Evolutionary conservation across 2,329 filamentous ascomycete species (phyloP), one percentile per base, ranked within the genome.

Genomic region (Nakataea oryzae): DNA sequence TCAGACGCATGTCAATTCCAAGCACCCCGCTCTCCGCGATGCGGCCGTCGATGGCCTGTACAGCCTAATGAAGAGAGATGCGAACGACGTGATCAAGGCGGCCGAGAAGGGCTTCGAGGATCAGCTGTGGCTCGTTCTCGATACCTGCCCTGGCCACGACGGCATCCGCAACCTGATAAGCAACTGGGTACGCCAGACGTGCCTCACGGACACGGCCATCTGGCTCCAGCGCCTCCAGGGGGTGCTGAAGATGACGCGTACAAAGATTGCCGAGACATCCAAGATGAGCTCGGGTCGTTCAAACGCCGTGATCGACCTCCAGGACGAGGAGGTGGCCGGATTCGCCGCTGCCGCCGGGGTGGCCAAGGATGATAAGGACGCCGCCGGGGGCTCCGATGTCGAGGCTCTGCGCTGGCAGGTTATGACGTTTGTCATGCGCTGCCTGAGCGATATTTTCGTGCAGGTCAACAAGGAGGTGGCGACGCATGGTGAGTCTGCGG

Each of bases 321-420:
- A 93, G 65, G 95, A 99, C 71, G 95, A 99, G 72, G 96, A 99
- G 73, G 93, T 96, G 47, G 95, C 95, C 61, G 95, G 95, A 0
- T 97, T 99, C 70, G 93, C 93, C 34, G 85, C 87, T n/a, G 86
- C 89, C 1, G 81, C 81, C 30, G 87, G 86, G 29, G 82, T 79
- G 3, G 78, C 75, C 5, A 84, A 83, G 59, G 83, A 88, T 59
- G 81, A 82, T 54, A 84, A 86, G 57, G 74, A 79, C 11, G 26
- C 26, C 27, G 26, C 56, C 24, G 79, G 78, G 41, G 69, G 76
- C 67, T 76, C 86, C 11, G 87, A 92, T 26, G 92, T 96, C 68
- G 95, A 99, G 72, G 85, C 95, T 17, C 79, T 99, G 64, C 87
- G 92, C 67, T 99, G 95, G 95, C 95, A 99, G 73, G 93, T 96